Evolutionary conservation across 2,329 filamentous ascomycete genomes (phyloP).

Genomic region (Ceratocystis cubensis): DNA sequence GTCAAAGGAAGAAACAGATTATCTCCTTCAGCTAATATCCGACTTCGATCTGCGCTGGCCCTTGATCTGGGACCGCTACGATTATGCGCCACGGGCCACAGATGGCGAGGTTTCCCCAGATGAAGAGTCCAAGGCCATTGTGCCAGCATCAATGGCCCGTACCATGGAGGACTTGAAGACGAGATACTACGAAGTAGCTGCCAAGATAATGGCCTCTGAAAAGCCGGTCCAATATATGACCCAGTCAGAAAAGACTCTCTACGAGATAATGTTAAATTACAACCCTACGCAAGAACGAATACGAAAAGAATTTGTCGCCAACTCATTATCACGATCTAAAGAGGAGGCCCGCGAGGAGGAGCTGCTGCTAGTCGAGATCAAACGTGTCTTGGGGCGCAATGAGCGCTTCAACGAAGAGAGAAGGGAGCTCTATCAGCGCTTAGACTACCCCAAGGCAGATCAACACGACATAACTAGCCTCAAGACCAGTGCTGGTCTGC

Average conservation of each 20-base stretch:
- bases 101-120: conserved; percentile 36
- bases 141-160: conserved; percentile 43
- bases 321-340: conserved; percentile 63
- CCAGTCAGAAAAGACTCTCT: conserved; percentile 64
- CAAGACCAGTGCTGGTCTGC: conserved; percentile 67
- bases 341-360: conserved; percentile 91
- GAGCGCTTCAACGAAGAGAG: conserved; percentile 80
- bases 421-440: conserved; percentile 69
- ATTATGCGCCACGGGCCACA: conserved; percentile 44
- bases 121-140: conserved; percentile 40
- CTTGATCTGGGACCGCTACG: conserved; percentile 84
- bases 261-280: conserved; percentile 79
- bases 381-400: conserved; percentile 77
- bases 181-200: conserved; percentile 77
- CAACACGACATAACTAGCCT: conserved; percentile 62
- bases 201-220: conserved; percentile 66
- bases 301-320: conserved; percentile 74
- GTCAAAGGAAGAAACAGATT: conserved; percentile 89
- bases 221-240: conserved; percentile 82
- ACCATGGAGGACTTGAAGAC: conserved; percentile 84
- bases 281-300: conserved; percentile 65
- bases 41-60: conserved; percentile 86
- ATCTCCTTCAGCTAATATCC: conserved; percentile 60
- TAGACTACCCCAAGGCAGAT: conserved; percentile 65
- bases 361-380: conserved; percentile 75